Conservation (phyloP, 2,329 filamentous ascomycete species). For the Claviceps humidiphila region DNA sequence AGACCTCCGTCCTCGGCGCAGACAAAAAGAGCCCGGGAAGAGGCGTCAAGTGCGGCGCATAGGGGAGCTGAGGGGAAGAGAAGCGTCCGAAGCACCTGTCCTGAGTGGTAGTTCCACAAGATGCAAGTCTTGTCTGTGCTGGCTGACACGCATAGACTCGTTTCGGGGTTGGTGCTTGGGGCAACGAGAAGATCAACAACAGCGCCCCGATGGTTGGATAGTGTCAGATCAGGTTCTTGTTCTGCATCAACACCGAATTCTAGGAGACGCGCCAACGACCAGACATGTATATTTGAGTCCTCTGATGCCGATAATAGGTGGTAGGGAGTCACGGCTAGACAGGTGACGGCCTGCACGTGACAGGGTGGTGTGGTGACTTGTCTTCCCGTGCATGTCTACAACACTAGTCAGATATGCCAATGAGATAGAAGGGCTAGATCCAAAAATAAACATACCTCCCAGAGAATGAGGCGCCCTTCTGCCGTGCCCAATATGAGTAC, state of each 20-base stretch:
- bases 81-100: constrained; percentile 65
- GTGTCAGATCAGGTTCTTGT: constrained; percentile 59
- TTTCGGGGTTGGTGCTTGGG: constrained; percentile 52
- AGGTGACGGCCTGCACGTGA: constrained; percentile 70
- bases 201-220: constrained; percentile 64
- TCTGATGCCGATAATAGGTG: constrained; percentile 67
- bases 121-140: constrained; percentile 81
- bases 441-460: constrained; percentile 59
- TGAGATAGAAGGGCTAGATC: not conserved
- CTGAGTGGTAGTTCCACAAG: constrained; percentile 82
- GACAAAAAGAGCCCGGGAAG: constrained; percentile 68
- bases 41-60: constrained; percentile 66
- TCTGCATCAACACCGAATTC: constrained; percentile 40
- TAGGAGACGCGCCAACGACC: constrained; percentile 68
- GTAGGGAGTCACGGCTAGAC: constrained; percentile 56
- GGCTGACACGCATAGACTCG: constrained; percentile 72
- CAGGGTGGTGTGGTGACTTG: constrained; percentile 62
- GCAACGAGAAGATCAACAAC: constrained; percentile 53
- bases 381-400: constrained; percentile 59
- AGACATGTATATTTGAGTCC: constrained; percentile 86
- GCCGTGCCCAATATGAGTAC: constrained; percentile 70
- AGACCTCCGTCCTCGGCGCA: constrained; percentile 70
- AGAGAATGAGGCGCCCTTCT: constrained; percentile 75
- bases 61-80: constrained; percentile 63
- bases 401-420: constrained; percentile 6